phyloP scores from a whole-genome alignment of 441 rosid species.

The Gossypium schwendimanii region DNA sequence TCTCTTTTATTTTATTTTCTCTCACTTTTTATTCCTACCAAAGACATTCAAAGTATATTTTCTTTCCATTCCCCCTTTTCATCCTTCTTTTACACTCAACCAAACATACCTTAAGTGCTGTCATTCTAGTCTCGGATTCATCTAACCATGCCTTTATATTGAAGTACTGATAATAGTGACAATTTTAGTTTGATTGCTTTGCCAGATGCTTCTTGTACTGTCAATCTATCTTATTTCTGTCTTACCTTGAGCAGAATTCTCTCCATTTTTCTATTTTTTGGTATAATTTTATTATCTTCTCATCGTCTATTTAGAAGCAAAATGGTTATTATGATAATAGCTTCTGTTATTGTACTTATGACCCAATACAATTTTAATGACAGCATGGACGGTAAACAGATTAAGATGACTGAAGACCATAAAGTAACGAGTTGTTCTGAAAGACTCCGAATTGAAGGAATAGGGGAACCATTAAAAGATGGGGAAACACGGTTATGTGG shows the following conservation, averaged over 20 bases:
- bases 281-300: neutral
- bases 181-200: neutral
- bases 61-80: too few species aligned
- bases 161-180: too few species aligned
- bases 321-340: neutral
- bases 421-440: constrained; percentile 64
- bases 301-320: neutral
- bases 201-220: neutral
- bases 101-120: neutral
- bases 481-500: constrained; percentile 80
- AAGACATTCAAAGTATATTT: too few species aligned
- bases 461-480: constrained; percentile 74
- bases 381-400: constrained; percentile 68
- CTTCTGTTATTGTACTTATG: constrained; percentile 16
- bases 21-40: too few species aligned
- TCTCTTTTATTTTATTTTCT: too few species aligned
- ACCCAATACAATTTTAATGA: constrained; percentile 17
- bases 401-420: constrained; percentile 92
- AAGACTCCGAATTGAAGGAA: constrained; percentile 54
- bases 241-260: neutral
- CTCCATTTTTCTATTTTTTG: neutral
- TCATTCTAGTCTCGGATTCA: neutral
- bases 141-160: neutral
- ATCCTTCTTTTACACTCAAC: too few species aligned
- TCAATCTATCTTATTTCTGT: neutral